Evolutionary conservation across 306 rosid genomes (phyloP).

Genomic region (Rosa persica): DNA sequence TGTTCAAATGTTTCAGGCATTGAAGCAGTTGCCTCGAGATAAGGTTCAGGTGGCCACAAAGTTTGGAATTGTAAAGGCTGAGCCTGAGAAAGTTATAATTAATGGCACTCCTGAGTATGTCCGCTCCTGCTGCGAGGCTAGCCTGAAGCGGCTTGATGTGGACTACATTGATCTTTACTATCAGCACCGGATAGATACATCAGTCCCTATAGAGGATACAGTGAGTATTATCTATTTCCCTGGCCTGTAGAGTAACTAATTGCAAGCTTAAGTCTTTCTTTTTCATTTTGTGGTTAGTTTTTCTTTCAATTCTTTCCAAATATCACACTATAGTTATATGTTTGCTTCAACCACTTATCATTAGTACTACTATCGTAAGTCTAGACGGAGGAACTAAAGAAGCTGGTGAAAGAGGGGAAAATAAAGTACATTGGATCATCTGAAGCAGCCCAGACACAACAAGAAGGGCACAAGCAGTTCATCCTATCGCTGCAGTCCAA

Average conservation of each 20-base stretch:
- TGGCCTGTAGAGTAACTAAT: too few relatives aligned
- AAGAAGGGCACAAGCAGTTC: conserved; percentile 62
- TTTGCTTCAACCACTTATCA: background rate
- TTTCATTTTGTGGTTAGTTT: background rate
- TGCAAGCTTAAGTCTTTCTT: background rate
- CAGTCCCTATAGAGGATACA: conserved; percentile 75
- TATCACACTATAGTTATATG: background rate
- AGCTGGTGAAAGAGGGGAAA: conserved; percentile 61
- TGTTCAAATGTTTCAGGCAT: background rate
- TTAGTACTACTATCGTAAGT: background rate
- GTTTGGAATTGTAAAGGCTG: background rate
- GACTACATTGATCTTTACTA: conserved; percentile 79
- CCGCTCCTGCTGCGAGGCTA: conserved; percentile 45
- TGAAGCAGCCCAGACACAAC: conserved; percentile 40
- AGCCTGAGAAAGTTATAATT: background rate
- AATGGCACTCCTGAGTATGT: conserved; percentile 4
- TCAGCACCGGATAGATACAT: conserved; percentile 65
- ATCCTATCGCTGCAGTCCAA: conserved; percentile 77
- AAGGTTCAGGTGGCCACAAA: background rate
- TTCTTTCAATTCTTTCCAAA: background rate
- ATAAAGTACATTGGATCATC: conserved; percentile 60
- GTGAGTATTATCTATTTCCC: conserved; percentile 31
- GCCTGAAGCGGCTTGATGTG: conserved; percentile 68
- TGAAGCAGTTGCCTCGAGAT: background rate
- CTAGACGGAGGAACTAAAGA: conserved; percentile 66